Base-by-base conservation (phyloP, 2,329 filamentous ascomycete genomes). In the Pseudogymnoascus sp. region DNA sequence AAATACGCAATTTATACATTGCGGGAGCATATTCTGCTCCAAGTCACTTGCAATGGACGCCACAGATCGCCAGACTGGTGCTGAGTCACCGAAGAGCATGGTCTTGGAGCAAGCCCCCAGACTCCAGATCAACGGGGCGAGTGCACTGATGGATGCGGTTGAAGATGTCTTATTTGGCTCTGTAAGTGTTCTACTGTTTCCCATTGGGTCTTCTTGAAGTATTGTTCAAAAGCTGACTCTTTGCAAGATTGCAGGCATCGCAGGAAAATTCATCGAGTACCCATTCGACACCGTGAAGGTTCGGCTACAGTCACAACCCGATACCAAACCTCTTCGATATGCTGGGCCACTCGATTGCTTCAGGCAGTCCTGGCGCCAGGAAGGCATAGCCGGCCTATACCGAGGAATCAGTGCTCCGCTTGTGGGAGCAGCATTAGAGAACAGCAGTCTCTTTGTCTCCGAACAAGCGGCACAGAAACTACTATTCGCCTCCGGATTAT, bases 271-370 rank as follows among this genome's bases (percentile, higher is more conserved):
- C 75, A 93, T 99, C 73, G 95, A 99, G 75, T 99, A 97, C 75
- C 95, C 95, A 23, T 99, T 99, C 77, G 95, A 99, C 77, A 99
- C 95, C 0, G 88, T 99, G 75, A 99, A 99, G 78, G 95, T 99
- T 65, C 90, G 95, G 42, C 84, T 99, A 10, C 95, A 99, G 75
- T 95, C 93, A n/a, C 93, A 97, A 75, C 90, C 92, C 36, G 89
- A 93, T 75, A 85, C 88, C 70, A 81, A 91, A 2, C 92, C 91
- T 14, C 83, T 93, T 18, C 87, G 84, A 65, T 97, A 97, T 76
- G 86, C 79, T 5, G 95, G 95, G 0, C 93, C 95, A 0, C 72
- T 97, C 67, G 95, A 99, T 77, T 97, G 95, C 78, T 96, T 99
- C 77, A 84, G 86, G 70, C 89, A 97, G 78, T 92, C 91, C 7